A percentile compares a stretch with the other conserved stretches of the same genome.
Conservation (phyloP, 2,329 filamentous ascomycete species). For the Ascochyta clinopodiicola region DNA sequence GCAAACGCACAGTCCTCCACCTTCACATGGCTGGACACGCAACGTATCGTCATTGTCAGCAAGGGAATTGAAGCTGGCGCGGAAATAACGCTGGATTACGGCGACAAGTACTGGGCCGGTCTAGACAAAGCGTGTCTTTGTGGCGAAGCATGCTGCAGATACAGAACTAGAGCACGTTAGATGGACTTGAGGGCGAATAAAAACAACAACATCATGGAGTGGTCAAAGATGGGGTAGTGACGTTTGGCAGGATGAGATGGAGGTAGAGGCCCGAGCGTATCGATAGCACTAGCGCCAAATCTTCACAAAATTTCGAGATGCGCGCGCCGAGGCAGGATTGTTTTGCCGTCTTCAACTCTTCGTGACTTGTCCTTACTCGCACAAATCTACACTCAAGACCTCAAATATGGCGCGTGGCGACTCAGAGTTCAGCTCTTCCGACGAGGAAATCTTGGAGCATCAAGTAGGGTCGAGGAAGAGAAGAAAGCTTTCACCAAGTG, state of each 20-base stretch:
- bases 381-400: neutral
- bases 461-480: constrained; percentile 46
- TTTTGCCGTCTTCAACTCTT: constrained; percentile 3
- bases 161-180: constrained; percentile 34
- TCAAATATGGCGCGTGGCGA: constrained; percentile 24
- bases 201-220: too few species aligned
- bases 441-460: constrained; percentile 37
- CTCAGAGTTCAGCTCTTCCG: constrained; percentile 28
- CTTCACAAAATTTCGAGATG: constrained; percentile 38
- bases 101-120: constrained; percentile 63
- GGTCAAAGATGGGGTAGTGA: too few species aligned
- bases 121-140: constrained; percentile 63
- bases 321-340: neutral
- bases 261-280: too few species aligned
- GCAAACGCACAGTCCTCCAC: constrained; percentile 64
- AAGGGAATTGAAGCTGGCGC: constrained; percentile 61
- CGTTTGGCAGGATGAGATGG: too few species aligned
- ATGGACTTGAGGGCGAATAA: neutral
- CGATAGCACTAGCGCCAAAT: constrained; percentile 36
- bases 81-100: constrained; percentile 66
- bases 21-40: constrained; percentile 63
- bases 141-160: constrained; percentile 60
- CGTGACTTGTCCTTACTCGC: neutral
- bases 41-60: constrained; percentile 63
- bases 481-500: constrained; percentile 41